These are phyloP conservation scores for Barnettozyma pratensis DNA, from an alignment of 805 yeast species.

Conservation along the genomic window DNA sequence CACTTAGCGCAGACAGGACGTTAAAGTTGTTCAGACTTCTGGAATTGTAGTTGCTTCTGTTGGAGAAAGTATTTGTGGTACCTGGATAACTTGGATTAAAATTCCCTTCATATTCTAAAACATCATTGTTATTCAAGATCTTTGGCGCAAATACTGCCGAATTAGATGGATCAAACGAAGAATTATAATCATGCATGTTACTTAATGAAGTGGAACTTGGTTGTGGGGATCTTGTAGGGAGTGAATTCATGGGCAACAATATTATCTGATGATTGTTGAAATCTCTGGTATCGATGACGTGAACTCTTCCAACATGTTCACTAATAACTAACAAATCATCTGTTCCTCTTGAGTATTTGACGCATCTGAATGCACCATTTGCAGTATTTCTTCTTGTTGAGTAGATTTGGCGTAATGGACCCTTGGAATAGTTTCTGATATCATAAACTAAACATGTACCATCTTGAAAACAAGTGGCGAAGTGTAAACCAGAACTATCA, in stretches of 20 bases:
- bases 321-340: slow-evolving; percentile 73
- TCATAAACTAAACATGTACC: slow-evolving; percentile 79
- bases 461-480: slow-evolving; percentile 81
- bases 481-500: slow-evolving; percentile 66
- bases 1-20: slow-evolving; percentile 20
- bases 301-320: slow-evolving; percentile 86
- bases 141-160: slow-evolving; percentile 14
- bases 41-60: slow-evolving; percentile 12
- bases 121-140: slow-evolving; percentile 22
- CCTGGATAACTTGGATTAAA: slow-evolving; percentile 1
- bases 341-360: slow-evolving; percentile 55
- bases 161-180: not conserved
- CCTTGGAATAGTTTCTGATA: slow-evolving; percentile 47
- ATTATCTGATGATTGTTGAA: slow-evolving; percentile 72
- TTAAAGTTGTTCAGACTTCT: slow-evolving; percentile 22
- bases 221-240: slow-evolving; percentile 1
- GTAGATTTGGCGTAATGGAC: slow-evolving; percentile 48
- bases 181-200: not conserved
- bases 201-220: slow-evolving; percentile 6
- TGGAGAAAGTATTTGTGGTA: not conserved
- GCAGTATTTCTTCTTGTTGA: slow-evolving; percentile 55
- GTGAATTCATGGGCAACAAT: slow-evolving; percentile 44
- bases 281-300: slow-evolving; percentile 74
- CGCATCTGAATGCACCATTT: slow-evolving; percentile 64
- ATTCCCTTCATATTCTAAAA: slow-evolving; percentile 18